Percentiles rank a stretch among this genome's conserved stretches.
phyloP scores from a whole-genome alignment of 1,139 yeast species.

The Magnusiomyces ingens region DNA sequence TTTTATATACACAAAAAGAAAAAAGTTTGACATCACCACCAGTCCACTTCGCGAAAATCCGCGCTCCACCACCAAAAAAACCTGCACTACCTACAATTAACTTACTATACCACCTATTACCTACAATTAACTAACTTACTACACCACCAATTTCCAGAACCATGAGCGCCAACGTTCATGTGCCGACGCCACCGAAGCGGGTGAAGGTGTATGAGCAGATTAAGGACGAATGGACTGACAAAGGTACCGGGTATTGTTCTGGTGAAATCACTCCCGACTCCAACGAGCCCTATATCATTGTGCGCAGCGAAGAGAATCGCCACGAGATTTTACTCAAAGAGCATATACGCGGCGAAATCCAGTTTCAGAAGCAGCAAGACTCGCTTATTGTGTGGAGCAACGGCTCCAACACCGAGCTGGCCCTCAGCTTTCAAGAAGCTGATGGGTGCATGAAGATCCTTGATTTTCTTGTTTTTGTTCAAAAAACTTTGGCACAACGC shows the following conservation, averaged over 20 bases:
- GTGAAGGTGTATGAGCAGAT: constrained; percentile 83
- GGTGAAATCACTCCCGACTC: constrained; percentile 49
- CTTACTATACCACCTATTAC: too few relatives aligned
- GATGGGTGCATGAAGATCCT: constrained; percentile 83
- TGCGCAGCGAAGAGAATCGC: constrained; percentile 61
- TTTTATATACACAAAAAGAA: too few relatives aligned
- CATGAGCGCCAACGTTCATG: constrained; percentile 19
- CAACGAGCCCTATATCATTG: constrained; percentile 53
- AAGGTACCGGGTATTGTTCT: constrained; percentile 86
- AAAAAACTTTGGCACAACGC: constrained; percentile 54
- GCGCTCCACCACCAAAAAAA: too few relatives aligned
- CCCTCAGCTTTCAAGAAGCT: constrained; percentile 86
- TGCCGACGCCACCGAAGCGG: constrained; percentile 52
- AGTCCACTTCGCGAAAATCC: too few relatives aligned
- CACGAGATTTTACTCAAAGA: constrained; percentile 58
- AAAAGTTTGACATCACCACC: too few relatives aligned
- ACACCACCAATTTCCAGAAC: constrained; percentile 1
- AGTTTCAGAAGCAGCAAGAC: constrained; percentile 90
- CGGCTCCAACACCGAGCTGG: constrained; percentile 67
- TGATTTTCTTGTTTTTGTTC: constrained; percentile 68
- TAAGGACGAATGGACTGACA: constrained; percentile 83
- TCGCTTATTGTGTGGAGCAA: constrained; percentile 95
- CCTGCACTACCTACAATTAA: too few relatives aligned
- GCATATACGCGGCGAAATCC: constrained; percentile 63
- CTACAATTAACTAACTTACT: too few relatives aligned